Evolutionary conservation across 805 yeast species (phyloP), one percentile per base, ranked within the genome.

Genomic region (Vanderwaltozyma verrucispora): DNA sequence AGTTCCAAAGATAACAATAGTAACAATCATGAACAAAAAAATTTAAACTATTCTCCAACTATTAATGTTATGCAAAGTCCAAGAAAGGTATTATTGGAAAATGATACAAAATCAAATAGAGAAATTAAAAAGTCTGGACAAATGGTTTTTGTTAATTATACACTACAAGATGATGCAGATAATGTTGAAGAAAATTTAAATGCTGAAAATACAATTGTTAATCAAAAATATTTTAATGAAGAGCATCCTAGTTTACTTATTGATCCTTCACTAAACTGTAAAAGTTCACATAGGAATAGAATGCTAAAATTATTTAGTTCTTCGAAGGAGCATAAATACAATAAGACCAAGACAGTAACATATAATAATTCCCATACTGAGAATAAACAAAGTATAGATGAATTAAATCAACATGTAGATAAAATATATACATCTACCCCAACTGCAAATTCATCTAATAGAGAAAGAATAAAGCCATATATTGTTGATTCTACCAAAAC

Each of bases 111-210:
- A 20, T 24, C 40, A 14, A 48, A 41, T 20, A 48, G 45, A 20
- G 36, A 46, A 8, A 43, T 41, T 35, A 46, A 40, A 29, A 49
- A 42, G 24, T 38, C 43, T 10, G 51, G 55, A n/a, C 53, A 49
- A 21, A 55, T 57, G 59, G 60, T 55, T 7, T 57, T 57, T 39
- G 62, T 57, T 11, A 57, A 57, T 41, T 57, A 56, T 36, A 56
- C 60, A n/a, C 59, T 57, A 10, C 59, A 56, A 31, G 60, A 56
- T 26, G 44, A 47, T 24, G 42, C 39, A 2, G 23, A 28, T 5
- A 20, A 19, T 20, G 26, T 26, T 17, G 34, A 29, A 15, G 27
- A 28, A 20, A 16, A 16, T 3, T 20, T 23, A 15, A 12, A 4
- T 6, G 18, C 23, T 21, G 16, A 30, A 8, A 21, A 14, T 4